A percentile compares a stretch with the other conserved stretches of the same genome.
These are phyloP conservation scores for Esteya vermicola DNA, from an alignment of 2,329 filamentous ascomycete species.

Conservation along the genomic window DNA sequence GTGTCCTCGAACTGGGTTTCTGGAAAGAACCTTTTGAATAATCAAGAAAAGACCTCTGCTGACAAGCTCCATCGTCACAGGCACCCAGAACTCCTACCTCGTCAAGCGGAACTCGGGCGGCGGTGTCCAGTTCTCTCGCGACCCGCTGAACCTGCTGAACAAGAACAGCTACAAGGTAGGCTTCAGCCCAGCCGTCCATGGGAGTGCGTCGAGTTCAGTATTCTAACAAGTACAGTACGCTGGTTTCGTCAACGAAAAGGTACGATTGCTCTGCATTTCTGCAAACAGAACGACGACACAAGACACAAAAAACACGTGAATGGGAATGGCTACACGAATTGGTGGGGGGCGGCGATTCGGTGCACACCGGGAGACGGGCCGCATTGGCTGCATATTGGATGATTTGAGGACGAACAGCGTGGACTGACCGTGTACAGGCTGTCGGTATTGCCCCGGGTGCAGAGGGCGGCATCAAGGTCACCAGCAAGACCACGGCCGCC, in stretches of 20 bases:
- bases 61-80: conserved; percentile 32
- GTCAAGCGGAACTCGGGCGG: conserved; percentile 75
- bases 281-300: no score
- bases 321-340: neutral
- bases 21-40: neutral
- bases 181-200: neutral
- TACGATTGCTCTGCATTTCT: no score
- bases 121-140: conserved; percentile 81
- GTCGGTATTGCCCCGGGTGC: conserved; percentile 63
- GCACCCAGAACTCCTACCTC: conserved; percentile 78
- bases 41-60: neutral
- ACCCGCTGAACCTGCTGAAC: conserved; percentile 89
- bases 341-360: neutral
- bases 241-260: conserved; percentile 89
- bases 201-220: no score
- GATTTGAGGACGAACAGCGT: neutral
- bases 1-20: conserved; percentile 25
- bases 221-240: no score
- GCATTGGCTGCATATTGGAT: neutral
- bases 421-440: conserved; percentile 41
- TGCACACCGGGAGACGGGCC: neutral
- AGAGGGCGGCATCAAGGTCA: conserved; percentile 67
- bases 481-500: conserved; percentile 64
- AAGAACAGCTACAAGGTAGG: conserved; percentile 77
- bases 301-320: neutral